Evolutionary conservation across 352 stramenopile species (phyloP).

Genomic region (Phytopythium sindhum): DNA sequence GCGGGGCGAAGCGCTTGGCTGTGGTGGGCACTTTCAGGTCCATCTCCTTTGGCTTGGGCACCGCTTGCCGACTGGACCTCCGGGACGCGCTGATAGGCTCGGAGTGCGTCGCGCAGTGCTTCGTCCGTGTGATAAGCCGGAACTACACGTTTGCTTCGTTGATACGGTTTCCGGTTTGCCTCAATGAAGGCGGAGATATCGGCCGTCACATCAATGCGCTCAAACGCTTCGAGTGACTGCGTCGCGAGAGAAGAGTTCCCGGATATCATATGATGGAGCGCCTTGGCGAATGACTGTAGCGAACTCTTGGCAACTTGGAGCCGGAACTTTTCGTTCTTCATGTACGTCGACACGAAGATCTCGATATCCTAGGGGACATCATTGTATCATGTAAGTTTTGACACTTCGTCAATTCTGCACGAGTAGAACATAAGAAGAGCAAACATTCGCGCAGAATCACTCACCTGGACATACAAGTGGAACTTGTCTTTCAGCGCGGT

Average conservation of each 20-base stretch:
- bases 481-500: slow-evolving; percentile 39
- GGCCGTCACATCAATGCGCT: slow-evolving; percentile 45
- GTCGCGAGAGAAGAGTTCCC: slow-evolving; percentile 32
- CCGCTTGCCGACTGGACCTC: background rate
- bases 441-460: background rate
- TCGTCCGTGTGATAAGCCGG: slow-evolving; percentile 46
- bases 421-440: background rate
- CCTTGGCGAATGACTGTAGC: slow-evolving; percentile 63
- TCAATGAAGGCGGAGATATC: slow-evolving; percentile 72
- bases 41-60: slow-evolving; percentile 4
- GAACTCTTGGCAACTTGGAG: slow-evolving; percentile 82
- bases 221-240: slow-evolving; percentile 36
- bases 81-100: slow-evolving; percentile 32
- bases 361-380: slow-evolving; percentile 53
- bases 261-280: slow-evolving; percentile 57
- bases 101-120: slow-evolving; percentile 49
- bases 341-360: slow-evolving; percentile 67
- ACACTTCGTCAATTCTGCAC: background rate
- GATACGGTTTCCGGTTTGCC: slow-evolving; percentile 38
- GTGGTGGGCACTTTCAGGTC: background rate
- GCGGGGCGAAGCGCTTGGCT: slow-evolving; percentile 2
- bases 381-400: slow-evolving; percentile 1
- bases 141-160: slow-evolving; percentile 42
- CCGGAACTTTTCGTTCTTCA: slow-evolving; percentile 87
- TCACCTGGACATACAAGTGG: slow-evolving; percentile 60